Evolutionary conservation across 768 basidiomycete genomes (phyloP).

Genomic region (Royoungia palumana): DNA sequence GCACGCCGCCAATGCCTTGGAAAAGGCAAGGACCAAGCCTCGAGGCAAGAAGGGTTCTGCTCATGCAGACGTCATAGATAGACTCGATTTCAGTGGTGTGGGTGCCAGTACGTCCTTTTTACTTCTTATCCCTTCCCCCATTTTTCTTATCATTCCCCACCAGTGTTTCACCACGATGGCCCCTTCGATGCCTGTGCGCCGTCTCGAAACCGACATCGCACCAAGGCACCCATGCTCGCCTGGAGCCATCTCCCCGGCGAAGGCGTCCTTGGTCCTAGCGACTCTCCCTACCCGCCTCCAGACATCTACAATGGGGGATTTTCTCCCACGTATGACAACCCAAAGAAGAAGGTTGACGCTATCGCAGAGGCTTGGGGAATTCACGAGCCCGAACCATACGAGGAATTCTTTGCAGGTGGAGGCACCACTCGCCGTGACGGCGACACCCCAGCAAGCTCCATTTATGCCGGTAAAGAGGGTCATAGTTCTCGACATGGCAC

Average conservation of each 20-base stretch:
- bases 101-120: constrained; percentile 64
- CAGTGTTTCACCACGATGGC: constrained; percentile 91
- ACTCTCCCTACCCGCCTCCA: constrained; percentile 51
- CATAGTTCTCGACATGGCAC: constrained; percentile 35
- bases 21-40: constrained; percentile 47
- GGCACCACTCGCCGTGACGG: constrained; percentile 49
- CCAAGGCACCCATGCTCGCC: constrained; percentile 79
- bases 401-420: constrained; percentile 85
- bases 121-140: not conserved
- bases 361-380: constrained; percentile 93
- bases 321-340: constrained; percentile 50
- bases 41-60: constrained; percentile 68
- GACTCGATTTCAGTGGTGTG: constrained; percentile 81
- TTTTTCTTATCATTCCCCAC: constrained; percentile 3
- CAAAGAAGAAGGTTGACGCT: constrained; percentile 84
- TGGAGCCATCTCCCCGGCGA: constrained; percentile 52
- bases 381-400: constrained; percentile 87
- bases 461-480: constrained; percentile 62
- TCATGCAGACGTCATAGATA: constrained; percentile 88
- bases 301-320: constrained; percentile 41
- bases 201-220: constrained; percentile 78
- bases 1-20: constrained; percentile 36
- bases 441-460: constrained; percentile 61
- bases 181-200: constrained; percentile 92
- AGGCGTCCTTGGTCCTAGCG: constrained; percentile 37